Conservation (phyloP, 495 filamentous ascomycete species). For the Aspergillus diversus region DNA sequence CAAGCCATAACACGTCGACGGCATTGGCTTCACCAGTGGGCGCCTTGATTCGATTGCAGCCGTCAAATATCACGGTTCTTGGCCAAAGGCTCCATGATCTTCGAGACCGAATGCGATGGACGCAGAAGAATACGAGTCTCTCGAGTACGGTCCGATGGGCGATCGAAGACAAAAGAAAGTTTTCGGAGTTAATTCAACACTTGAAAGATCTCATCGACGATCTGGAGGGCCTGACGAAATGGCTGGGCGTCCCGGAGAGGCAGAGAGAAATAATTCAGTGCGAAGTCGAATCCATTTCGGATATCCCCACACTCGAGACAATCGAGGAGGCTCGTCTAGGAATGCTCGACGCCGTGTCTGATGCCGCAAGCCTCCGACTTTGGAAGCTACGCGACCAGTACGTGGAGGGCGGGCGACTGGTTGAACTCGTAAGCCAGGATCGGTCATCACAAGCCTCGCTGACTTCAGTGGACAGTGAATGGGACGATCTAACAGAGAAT, state of each 20-base stretch:
- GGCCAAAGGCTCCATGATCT: not conserved
- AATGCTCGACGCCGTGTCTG: not conserved
- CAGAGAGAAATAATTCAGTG: not conserved
- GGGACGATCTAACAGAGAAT: too few relatives aligned
- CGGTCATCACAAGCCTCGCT: too few relatives aligned
- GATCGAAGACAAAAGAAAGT: not conserved
- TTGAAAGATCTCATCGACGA: not conserved
- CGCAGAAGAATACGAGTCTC: not conserved
- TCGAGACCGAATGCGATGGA: not conserved
- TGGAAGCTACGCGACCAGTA: not conserved
- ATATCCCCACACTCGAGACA: not conserved
- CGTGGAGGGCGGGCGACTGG: too few relatives aligned
- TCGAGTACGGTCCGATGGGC: not conserved
- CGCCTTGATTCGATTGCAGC: too few relatives aligned
- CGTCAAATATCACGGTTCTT: not conserved
- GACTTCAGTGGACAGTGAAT: too few relatives aligned
- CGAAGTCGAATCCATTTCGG: not conserved
- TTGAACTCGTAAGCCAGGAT: too few relatives aligned
- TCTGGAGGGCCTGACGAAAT: not conserved
- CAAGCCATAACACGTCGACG: too few relatives aligned
- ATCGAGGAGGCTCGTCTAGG: not conserved
- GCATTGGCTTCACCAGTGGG: too few relatives aligned
- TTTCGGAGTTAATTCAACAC: not conserved
- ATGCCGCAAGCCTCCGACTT: not conserved
- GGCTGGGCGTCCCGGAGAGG: not conserved